Evolutionary conservation across 371 early-diverging fungal genomes (phyloP).

Genomic region (Rhizopus arrhizus): DNA sequence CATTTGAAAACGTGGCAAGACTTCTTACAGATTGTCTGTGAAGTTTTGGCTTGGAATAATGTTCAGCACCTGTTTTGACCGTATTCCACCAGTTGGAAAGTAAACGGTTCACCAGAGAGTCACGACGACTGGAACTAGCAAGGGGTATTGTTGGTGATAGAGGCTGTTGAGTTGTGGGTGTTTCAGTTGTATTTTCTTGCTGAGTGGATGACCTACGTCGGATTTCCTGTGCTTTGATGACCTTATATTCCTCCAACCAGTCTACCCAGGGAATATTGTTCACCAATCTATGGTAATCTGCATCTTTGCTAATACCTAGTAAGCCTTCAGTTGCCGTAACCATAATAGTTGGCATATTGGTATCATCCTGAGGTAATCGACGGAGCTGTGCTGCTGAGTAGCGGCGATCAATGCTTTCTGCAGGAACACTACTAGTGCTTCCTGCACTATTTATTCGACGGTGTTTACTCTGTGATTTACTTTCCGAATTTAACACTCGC

Average conservation of each 20-base stretch:
- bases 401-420: background rate
- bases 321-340: conserved; percentile 33
- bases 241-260: conserved; percentile 56
- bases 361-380: conserved; percentile 23
- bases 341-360: conserved; percentile 41
- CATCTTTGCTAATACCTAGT: background rate
- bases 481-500: conserved; percentile 2
- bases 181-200: conserved; percentile 8
- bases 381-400: conserved; percentile 16
- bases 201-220: conserved; percentile 28
- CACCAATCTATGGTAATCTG: conserved; percentile 20
- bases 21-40: conserved; percentile 1
- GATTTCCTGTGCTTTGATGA: conserved; percentile 35
- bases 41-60: conserved; percentile 18
- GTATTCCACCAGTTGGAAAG: conserved; percentile 33
- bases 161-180: background rate
- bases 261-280: conserved; percentile 52
- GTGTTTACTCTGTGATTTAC: conserved; percentile 5
- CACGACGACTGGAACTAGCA: background rate
- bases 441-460: conserved; percentile 13
- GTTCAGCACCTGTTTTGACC: conserved; percentile 31
- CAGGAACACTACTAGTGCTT: conserved; percentile 7
- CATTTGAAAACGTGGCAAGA: background rate
- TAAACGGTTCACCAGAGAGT: conserved; percentile 17
- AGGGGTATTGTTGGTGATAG: background rate